Evolutionary conservation across 1,284 basidiomycete species (phyloP).

Genomic region (Volvariella surrecta): DNA sequence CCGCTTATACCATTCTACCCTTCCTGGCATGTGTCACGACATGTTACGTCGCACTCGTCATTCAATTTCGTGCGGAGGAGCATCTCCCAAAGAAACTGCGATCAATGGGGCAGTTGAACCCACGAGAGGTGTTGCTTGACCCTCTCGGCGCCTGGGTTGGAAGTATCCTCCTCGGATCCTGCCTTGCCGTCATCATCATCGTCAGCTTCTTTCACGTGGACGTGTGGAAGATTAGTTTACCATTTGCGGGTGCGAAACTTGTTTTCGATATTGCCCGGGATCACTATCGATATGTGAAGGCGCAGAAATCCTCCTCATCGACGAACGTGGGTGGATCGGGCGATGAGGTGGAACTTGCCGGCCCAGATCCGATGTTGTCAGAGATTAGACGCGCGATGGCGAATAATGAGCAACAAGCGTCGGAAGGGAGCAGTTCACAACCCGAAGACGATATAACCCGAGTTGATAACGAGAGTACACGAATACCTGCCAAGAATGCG

Average conservation of each 20-base stretch:
- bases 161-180: constrained; percentile 36
- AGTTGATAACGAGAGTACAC: too few relatives aligned
- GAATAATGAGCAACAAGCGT: too few relatives aligned
- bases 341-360: constrained; percentile 3
- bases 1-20: constrained; percentile 64
- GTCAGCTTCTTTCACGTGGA: constrained; percentile 53
- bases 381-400: constrained; percentile 1
- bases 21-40: constrained; percentile 54
- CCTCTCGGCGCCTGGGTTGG: constrained; percentile 44
- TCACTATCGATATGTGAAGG: constrained; percentile 34
- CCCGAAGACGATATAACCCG: too few relatives aligned
- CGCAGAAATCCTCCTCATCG: background rate
- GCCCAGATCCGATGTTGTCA: constrained; percentile 15
- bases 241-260: constrained; percentile 74
- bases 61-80: constrained; percentile 44
- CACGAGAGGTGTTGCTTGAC: constrained; percentile 39
- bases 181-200: constrained; percentile 41
- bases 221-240: constrained; percentile 83
- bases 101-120: constrained; percentile 27
- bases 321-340: too few relatives aligned
- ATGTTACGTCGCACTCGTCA: constrained; percentile 43
- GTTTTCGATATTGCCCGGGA: constrained; percentile 58
- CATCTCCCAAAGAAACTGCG: constrained; percentile 44
- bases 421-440: too few relatives aligned
- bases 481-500: too few relatives aligned